phyloP scores from a whole-genome alignment of 768 basidiomycete species.

The Cyclocybe aegerita region DNA sequence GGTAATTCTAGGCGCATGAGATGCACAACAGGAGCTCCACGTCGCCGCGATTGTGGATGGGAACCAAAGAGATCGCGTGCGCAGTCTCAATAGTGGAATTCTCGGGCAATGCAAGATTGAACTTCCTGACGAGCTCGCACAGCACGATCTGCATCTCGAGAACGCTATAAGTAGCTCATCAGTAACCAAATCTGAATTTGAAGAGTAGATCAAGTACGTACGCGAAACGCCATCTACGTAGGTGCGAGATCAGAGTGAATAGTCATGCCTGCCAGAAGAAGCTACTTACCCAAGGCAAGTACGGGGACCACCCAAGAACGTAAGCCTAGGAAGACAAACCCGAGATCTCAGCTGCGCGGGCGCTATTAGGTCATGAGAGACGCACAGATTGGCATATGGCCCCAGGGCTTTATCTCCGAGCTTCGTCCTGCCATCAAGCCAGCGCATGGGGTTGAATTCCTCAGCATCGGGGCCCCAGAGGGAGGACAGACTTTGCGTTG shows the following conservation, averaged over 20 bases:
- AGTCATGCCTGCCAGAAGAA: not conserved
- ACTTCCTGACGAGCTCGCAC: not conserved
- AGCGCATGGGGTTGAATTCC: constrained; percentile 3
- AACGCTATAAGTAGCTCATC: not conserved
- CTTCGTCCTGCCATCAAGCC: constrained; percentile 2
- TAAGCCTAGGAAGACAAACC: not conserved
- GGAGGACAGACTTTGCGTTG: not conserved
- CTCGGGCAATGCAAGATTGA: not conserved
- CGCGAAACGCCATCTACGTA: constrained; percentile 10
- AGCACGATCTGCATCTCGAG: constrained; percentile 6
- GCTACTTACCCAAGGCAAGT: constrained; percentile 7
- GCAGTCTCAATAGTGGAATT: not conserved
- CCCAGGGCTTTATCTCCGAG: not conserved
- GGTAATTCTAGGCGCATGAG: no score
- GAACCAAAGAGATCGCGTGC: constrained; percentile 1
- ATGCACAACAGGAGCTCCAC: no score
- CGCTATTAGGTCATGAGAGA: not conserved
- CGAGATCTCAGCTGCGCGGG: not conserved
- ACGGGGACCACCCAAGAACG: constrained; percentile 7
- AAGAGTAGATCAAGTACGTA: not conserved
- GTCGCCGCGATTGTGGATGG: not conserved
- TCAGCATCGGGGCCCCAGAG: constrained; percentile 8
- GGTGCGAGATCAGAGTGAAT: not conserved
- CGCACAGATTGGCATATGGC: constrained; percentile 8
- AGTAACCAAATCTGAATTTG: not conserved